phyloP scores from a whole-genome alignment of 805 yeast species.

The Clavispora vitiphila region DNA sequence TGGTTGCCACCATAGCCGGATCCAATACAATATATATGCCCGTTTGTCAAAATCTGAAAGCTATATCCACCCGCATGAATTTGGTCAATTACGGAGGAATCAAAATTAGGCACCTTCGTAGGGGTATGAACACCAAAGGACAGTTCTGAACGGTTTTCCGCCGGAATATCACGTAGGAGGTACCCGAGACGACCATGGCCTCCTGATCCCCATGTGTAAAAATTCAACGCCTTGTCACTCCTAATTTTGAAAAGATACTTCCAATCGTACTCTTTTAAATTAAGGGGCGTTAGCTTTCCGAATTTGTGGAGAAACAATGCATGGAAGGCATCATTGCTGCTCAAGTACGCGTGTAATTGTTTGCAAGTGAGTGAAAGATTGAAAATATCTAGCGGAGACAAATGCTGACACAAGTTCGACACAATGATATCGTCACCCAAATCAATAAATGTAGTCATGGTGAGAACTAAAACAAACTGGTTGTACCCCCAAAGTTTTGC shows the following conservation, averaged over 20 bases:
- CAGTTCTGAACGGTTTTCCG: slow-evolving; percentile 12
- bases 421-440: slow-evolving; percentile 40
- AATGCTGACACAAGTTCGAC: slow-evolving; percentile 25
- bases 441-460: slow-evolving; percentile 2
- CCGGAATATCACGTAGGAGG: slow-evolving; percentile 21
- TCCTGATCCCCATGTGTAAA: slow-evolving; percentile 50
- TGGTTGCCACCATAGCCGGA: not conserved
- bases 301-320: slow-evolving; percentile 42
- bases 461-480: not conserved
- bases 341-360: slow-evolving; percentile 21
- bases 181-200: slow-evolving; percentile 46
- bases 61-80: slow-evolving; percentile 63
- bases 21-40: slow-evolving; percentile 55
- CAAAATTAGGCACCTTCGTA: slow-evolving; percentile 30
- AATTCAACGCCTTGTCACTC: slow-evolving; percentile 24
- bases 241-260: slow-evolving; percentile 41
- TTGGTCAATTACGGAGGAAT: slow-evolving; percentile 35
- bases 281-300: slow-evolving; percentile 37
- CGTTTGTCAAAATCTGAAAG: slow-evolving; percentile 54
- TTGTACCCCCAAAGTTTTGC: not conserved
- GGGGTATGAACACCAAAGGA: slow-evolving; percentile 31
- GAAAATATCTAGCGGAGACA: slow-evolving; percentile 25
- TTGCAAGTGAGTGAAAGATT: slow-evolving; percentile 27
- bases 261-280: slow-evolving; percentile 42
- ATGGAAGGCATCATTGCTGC: slow-evolving; percentile 29